Evolutionary conservation across 257 asterid genomes (phyloP), one percentile per base, ranked within the genome.

Genomic region (Petunia secreta): DNA sequence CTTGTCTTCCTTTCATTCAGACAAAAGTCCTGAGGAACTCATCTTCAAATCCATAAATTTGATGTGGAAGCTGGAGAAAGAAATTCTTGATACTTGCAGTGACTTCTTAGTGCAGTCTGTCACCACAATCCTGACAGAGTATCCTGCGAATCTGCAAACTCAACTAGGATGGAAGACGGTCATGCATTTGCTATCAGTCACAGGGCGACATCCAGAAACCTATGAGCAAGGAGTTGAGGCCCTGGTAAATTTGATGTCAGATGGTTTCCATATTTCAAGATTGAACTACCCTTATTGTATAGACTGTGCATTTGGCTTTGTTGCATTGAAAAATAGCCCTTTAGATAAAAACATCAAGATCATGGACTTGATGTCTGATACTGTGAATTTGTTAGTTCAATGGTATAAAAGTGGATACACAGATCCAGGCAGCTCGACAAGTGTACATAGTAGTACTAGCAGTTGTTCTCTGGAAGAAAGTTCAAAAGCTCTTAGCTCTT

Each of bases 201-300:
- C 99, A 0, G 99, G 99, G 16, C 96, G 99, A 41, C 97, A 90
- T 75, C 91, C 92, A 1, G 98, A 96, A 75, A 91, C 96, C 50
- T 93, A 96, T 38, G 96, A 89, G 14, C 94, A 87, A 3, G 97
- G 97, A 0, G 94, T 92, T 2, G 95, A 92, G 77, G 63, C 90
- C 53, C 82, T 96, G 9, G 89, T 89, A 82, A 81, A 39, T 4
- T 73, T 96, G 38, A 89, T 96, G 97, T 85, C 95, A 0, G 91
- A 87, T 36, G 83, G 82, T 79, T 73, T 77, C 13, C 87, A 85
- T 82, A 84, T 95, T 40, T 85, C 97, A 0, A 83, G 91, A 8
- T 85, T 88, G 4, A 95, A 92, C 86, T 95, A 90, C 54, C 83
- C 93, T 8, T 90, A 81, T 84, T 89, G 96, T 82, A 88, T 93